Evolutionary conservation across 1,284 basidiomycete species (phyloP).

Genomic region (Puccinia coronata): DNA sequence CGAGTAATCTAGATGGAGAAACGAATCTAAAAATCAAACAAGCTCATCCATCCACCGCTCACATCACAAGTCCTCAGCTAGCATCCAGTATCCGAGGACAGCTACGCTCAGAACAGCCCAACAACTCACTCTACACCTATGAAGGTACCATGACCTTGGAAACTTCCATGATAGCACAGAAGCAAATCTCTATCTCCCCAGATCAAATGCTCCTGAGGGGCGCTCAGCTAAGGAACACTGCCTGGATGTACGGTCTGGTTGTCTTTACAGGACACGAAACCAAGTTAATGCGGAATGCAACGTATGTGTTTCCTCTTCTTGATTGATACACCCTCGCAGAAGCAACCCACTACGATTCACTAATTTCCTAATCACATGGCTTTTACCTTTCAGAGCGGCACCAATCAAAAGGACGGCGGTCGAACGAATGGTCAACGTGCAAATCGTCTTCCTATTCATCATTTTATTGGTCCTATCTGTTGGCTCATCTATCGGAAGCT

Average conservation of each 20-base stretch:
- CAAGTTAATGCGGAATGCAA: conserved; percentile 90
- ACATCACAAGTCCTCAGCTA: conserved; percentile 74
- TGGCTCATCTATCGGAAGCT: conserved; percentile 87
- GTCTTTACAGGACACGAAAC: conserved; percentile 98
- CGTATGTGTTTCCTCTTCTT: conserved; percentile 57
- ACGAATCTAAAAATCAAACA: conserved; percentile 99
- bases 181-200: conserved; percentile 85
- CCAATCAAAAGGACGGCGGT: conserved; percentile 96
- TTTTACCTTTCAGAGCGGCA: conserved; percentile 63
- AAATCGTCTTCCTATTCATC: conserved; percentile 94
- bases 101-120: conserved; percentile 90
- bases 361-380: background rate
- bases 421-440: conserved; percentile 91
- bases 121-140: conserved; percentile 95
- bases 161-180: conserved; percentile 61
- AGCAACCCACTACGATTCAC: background rate
- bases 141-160: conserved; percentile 66
- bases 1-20: conserved; percentile 96
- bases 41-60: conserved; percentile 77
- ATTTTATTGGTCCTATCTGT: conserved; percentile 83
- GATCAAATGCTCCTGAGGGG: conserved; percentile 93
- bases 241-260: conserved; percentile 91
- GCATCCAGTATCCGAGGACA: conserved; percentile 76
- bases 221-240: conserved; percentile 92
- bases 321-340: background rate